phyloP scores from a whole-genome alignment of 2,329 filamentous ascomycete genomes.

The Pseudogymnoascus sp. region DNA sequence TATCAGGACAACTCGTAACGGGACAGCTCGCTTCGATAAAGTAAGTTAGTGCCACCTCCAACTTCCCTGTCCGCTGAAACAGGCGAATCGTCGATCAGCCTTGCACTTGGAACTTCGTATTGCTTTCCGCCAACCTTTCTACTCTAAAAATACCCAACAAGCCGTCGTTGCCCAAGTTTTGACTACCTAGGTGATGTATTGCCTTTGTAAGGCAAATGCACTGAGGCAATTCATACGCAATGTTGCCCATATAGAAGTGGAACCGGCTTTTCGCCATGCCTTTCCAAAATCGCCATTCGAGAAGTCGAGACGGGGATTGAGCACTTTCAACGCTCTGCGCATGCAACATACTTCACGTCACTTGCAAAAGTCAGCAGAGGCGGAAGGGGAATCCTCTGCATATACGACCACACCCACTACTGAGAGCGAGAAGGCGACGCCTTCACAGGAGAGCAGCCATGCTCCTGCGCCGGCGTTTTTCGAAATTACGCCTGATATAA shows the following conservation, averaged over 20 bases:
- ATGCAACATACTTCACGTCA: not conserved
- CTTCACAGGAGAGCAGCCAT: not conserved
- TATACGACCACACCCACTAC: not conserved
- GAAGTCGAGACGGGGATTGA: conserved; percentile 6
- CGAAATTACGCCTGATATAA: conserved; percentile 2
- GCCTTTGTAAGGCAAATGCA: conserved; percentile 21
- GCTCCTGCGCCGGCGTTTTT: not conserved
- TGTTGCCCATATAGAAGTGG: conserved; percentile 23
- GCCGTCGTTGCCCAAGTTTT: not conserved
- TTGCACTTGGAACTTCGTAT: conserved; percentile 6
- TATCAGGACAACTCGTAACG: not conserved
- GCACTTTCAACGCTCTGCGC: not conserved
- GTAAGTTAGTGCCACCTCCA: not conserved
- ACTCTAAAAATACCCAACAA: not conserved
- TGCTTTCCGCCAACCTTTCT: not conserved
- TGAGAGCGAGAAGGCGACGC: not conserved
- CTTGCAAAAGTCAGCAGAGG: not conserved
- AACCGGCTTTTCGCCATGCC: conserved; percentile 6
- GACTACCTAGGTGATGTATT: conserved; percentile 19
- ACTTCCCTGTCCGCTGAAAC: not conserved
- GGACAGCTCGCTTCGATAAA: conserved; percentile 3
- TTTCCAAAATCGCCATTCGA: conserved; percentile 5
- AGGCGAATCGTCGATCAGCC: not conserved
- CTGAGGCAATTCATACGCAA: conserved; percentile 24
- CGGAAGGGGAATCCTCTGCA: not conserved